Conservation (phyloP, 306 rosid genomes). For the Spatholobus suberectus region DNA sequence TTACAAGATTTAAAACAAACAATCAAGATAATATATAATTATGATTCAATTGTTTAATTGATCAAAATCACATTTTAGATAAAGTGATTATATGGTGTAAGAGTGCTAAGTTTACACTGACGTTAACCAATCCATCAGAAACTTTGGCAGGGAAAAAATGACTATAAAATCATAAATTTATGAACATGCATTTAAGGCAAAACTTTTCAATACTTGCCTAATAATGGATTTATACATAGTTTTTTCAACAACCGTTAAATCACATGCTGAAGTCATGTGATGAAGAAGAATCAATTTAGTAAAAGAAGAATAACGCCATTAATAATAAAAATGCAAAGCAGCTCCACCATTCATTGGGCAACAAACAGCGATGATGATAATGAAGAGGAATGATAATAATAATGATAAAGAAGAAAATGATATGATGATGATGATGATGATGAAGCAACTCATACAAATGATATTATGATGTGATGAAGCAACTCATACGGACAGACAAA, state of each 20-base stretch:
- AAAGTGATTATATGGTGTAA: background rate
- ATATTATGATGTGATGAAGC: background rate
- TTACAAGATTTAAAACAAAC: background rate
- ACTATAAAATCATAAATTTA: constrained; percentile 4
- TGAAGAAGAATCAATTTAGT: constrained; percentile 29
- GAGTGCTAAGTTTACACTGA: background rate
- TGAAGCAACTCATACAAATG: too few relatives aligned
- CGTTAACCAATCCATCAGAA: background rate
- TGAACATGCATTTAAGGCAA: constrained; percentile 20
- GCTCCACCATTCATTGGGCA: constrained; percentile 31
- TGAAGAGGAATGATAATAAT: background rate
- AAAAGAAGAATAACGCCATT: constrained; percentile 11
- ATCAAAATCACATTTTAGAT: background rate
- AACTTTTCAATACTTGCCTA: constrained; percentile 6
- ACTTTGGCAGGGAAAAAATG: background rate
- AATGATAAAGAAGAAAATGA: background rate
- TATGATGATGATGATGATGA: background rate
- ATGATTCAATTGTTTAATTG: background rate
- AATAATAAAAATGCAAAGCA: constrained; percentile 32
- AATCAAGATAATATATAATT: background rate
- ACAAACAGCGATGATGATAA: constrained; percentile 17
- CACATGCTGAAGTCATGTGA: constrained; percentile 30
- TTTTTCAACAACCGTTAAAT: background rate
- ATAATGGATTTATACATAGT: background rate
- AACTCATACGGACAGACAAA: constrained; percentile 26